phyloP scores from a whole-genome alignment of 352 stramenopile species.

The Globisporangium lucens region DNA sequence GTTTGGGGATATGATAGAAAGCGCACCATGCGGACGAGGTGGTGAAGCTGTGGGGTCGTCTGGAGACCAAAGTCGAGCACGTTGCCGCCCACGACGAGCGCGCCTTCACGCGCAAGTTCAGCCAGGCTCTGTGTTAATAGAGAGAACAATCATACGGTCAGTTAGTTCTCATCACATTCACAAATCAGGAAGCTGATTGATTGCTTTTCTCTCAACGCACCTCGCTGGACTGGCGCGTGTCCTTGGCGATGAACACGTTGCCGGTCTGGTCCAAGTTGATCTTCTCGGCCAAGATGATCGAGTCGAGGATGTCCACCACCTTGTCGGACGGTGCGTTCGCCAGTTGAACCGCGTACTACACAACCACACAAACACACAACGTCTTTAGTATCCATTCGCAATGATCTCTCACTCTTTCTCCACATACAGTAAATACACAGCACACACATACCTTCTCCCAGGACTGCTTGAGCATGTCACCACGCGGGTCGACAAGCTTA shows the following conservation, averaged over 20 bases:
- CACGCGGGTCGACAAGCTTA: conserved; percentile 93
- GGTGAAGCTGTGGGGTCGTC: conserved; percentile 97
- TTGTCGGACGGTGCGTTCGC: conserved; percentile 81
- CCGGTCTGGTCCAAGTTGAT: conserved; percentile 80
- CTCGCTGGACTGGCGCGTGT: conserved; percentile 90
- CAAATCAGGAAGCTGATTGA: not conserved
- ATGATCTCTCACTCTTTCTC: not conserved
- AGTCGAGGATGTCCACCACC: conserved; percentile 78
- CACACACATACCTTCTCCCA: conserved; percentile 74
- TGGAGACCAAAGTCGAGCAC: conserved; percentile 95
- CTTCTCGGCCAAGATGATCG: conserved; percentile 67
- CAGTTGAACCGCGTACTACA: conserved; percentile 72
- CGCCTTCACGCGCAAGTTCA: conserved; percentile 84
- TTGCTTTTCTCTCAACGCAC: conserved; percentile 15
- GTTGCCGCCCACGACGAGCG: conserved; percentile 85
- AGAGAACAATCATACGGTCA: not conserved
- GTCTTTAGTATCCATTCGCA: not conserved
- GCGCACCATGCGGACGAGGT: conserved; percentile 92
- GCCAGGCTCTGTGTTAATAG: conserved; percentile 51
- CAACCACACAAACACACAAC: not conserved
- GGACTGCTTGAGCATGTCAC: conserved; percentile 89
- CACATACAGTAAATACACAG: not conserved
- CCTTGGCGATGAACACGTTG: conserved; percentile 89
- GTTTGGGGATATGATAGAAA: not conserved
- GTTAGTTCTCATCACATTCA: not conserved